Conservation (phyloP, 2,329 filamentous ascomycete genomes). For the Diaporthe sp. region DNA sequence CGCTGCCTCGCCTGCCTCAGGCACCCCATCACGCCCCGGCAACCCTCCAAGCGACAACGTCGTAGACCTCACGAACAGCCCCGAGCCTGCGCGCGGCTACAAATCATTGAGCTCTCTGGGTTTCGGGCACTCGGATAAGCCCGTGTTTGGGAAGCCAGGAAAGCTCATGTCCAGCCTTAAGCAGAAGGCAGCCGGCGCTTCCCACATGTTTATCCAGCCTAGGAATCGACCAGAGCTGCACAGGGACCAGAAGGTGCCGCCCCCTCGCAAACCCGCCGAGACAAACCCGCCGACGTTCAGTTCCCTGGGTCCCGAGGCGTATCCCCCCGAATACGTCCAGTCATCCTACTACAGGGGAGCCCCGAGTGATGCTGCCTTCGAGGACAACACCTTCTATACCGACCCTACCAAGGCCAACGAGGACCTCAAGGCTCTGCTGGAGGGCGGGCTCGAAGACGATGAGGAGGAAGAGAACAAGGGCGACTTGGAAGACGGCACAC, state of each 20-base stretch:
- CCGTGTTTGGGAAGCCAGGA: slow-evolving; percentile 55
- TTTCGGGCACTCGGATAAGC: slow-evolving; percentile 44
- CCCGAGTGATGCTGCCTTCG: slow-evolving; percentile 43
- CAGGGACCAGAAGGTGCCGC: slow-evolving; percentile 61
- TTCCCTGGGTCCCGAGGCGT: slow-evolving; percentile 53
- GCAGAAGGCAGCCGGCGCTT: slow-evolving; percentile 62
- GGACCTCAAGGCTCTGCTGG: slow-evolving; percentile 85
- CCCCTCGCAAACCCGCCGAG: slow-evolving; percentile 58
- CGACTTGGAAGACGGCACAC: slow-evolving; percentile 60
- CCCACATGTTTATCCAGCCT: slow-evolving; percentile 64
- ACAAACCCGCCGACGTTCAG: slow-evolving; percentile 62
- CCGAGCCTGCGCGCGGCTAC: slow-evolving; percentile 35
- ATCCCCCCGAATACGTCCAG: slow-evolving; percentile 51
- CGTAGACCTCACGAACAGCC: slow-evolving; percentile 50
- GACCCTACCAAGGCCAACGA: slow-evolving; percentile 80
- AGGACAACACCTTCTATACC: slow-evolving; percentile 72
- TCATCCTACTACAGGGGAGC: slow-evolving; percentile 42
- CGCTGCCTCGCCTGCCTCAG: slow-evolving; percentile 36
- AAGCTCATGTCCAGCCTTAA: slow-evolving; percentile 65
- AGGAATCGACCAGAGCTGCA: slow-evolving; percentile 71
- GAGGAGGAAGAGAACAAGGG: slow-evolving; percentile 62
- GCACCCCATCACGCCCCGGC: slow-evolving; percentile 56
- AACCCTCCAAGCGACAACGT: slow-evolving; percentile 49
- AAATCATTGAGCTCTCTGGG: slow-evolving; percentile 35
- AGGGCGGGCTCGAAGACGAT: slow-evolving; percentile 84